phyloP scores from a whole-genome alignment of 2,329 filamentous ascomycete species.

The Thielaviopsis populi region DNA sequence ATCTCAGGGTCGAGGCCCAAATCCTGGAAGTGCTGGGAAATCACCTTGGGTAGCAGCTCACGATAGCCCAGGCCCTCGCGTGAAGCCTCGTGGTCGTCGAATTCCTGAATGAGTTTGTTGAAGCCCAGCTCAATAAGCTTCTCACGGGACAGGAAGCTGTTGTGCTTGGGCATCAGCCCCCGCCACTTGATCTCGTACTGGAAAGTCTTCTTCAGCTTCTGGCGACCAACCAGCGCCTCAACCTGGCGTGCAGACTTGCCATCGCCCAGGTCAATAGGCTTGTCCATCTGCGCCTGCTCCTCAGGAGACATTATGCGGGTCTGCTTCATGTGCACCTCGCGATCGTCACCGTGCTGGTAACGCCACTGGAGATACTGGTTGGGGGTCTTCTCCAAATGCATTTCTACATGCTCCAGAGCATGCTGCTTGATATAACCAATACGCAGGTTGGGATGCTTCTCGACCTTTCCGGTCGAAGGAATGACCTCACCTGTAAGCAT shows the following conservation, averaged over 20 bases:
- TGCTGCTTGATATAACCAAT: slow-evolving; percentile 99
- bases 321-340: slow-evolving; percentile 95
- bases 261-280: slow-evolving; percentile 68
- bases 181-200: slow-evolving; percentile 98
- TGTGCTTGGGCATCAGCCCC: slow-evolving; percentile 76
- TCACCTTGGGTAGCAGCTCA: slow-evolving; percentile 79
- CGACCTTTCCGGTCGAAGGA: slow-evolving; percentile 69
- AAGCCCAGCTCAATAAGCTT: slow-evolving; percentile 77
- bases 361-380: slow-evolving; percentile 99
- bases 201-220: slow-evolving; percentile 98
- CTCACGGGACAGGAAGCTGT: slow-evolving; percentile 84
- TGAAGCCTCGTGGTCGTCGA: slow-evolving; percentile 97
- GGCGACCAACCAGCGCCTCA: slow-evolving; percentile 82
- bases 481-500: slow-evolving; percentile 85
- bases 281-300: slow-evolving; percentile 85
- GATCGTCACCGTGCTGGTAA: slow-evolving; percentile 91
- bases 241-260: slow-evolving; percentile 64
- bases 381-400: slow-evolving; percentile 98
- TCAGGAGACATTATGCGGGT: slow-evolving; percentile 75
- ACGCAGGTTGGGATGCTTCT: slow-evolving; percentile 96
- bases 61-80: slow-evolving; percentile 95
- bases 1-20: slow-evolving; percentile 93
- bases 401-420: slow-evolving; percentile 95
- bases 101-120: slow-evolving; percentile 88
- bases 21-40: slow-evolving; percentile 96